phyloP scores from a whole-genome alignment of 2,329 filamentous ascomycete species.

The Paecilomyces niveus region DNA sequence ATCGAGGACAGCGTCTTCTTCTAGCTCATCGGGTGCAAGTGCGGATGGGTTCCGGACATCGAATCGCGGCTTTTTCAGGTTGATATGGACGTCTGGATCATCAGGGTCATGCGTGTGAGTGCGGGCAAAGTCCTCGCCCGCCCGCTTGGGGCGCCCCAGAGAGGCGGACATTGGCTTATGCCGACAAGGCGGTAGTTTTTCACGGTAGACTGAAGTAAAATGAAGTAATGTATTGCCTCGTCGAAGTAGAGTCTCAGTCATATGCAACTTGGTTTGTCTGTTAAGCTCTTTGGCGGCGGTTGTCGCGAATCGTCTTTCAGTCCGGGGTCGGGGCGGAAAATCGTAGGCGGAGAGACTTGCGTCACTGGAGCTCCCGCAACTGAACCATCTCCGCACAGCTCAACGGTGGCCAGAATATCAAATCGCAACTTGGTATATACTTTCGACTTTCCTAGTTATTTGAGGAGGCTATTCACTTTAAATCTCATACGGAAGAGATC shows the following conservation, averaged over 20 bases:
- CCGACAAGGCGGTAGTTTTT: not conserved
- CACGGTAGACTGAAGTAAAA: not conserved
- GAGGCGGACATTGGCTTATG: slow-evolving; percentile 49
- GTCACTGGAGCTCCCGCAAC: slow-evolving; percentile 18
- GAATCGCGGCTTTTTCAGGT: slow-evolving; percentile 76
- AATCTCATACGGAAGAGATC: not conserved
- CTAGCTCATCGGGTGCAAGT: slow-evolving; percentile 71
- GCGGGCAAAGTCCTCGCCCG: slow-evolving; percentile 72
- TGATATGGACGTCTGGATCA: slow-evolving; percentile 36
- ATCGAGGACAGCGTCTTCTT: slow-evolving; percentile 70
- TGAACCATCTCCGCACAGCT: too few species aligned
- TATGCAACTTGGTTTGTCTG: not conserved
- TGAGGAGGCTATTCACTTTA: not conserved
- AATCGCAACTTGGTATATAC: not conserved
- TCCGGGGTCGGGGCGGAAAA: slow-evolving; percentile 36
- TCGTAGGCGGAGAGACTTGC: slow-evolving; percentile 28
- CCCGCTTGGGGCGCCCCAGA: slow-evolving; percentile 73
- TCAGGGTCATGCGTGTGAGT: slow-evolving; percentile 58
- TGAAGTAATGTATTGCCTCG: not conserved
- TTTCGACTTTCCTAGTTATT: not conserved
- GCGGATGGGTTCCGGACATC: slow-evolving; percentile 92
- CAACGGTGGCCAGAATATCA: not conserved
- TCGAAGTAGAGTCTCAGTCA: not conserved
- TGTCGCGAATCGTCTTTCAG: slow-evolving; percentile 2
- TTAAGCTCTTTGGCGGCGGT: not conserved